These are phyloP conservation scores for Teratosphaeria gauchensis DNA, from an alignment of 2,329 filamentous ascomycete genomes.

Conservation along the genomic window DNA sequence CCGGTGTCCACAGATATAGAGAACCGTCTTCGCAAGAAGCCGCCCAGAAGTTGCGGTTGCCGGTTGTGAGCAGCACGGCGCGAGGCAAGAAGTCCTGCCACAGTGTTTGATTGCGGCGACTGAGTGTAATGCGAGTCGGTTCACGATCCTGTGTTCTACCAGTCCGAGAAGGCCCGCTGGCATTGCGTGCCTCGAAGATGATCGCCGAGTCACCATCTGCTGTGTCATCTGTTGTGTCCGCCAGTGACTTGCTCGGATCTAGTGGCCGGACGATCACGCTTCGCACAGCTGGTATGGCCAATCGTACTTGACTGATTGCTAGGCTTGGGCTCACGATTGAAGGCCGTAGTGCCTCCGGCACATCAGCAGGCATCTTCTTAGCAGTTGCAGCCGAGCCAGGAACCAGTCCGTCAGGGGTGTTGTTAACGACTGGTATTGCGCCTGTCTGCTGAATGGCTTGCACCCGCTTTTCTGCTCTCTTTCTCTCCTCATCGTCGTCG, in stretches of 20 bases:
- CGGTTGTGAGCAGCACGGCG: conserved; percentile 80
- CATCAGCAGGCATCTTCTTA: conserved; percentile 34
- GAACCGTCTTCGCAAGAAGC: conserved; percentile 89
- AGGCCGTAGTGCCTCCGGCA: conserved; percentile 74
- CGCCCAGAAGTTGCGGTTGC: conserved; percentile 83
- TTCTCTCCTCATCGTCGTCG: conserved; percentile 60
- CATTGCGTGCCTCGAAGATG: conserved; percentile 83
- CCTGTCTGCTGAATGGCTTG: conserved; percentile 50
- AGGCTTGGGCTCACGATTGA: conserved; percentile 77
- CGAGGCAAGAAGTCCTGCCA: conserved; percentile 93
- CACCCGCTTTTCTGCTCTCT: conserved; percentile 49
- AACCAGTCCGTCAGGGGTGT: conserved; percentile 67
- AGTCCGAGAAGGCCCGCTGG: conserved; percentile 47
- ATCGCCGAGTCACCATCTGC: conserved; percentile 52
- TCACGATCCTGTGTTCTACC: conserved; percentile 59
- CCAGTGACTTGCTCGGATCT: conserved; percentile 48
- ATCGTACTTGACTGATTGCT: conserved; percentile 68
- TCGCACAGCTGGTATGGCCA: conserved; percentile 81
- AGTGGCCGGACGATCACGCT: conserved; percentile 73
- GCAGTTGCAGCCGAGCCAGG: conserved; percentile 58
- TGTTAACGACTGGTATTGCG: conserved; percentile 63
- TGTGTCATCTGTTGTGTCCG: conserved; percentile 24
- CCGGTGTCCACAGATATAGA: conserved; percentile 83
- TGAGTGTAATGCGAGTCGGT: conserved; percentile 73
- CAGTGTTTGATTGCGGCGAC: conserved; percentile 66